Base-by-base conservation (phyloP, 495 filamentous ascomycete genomes). In the Bacidia gigantensis region DNA sequence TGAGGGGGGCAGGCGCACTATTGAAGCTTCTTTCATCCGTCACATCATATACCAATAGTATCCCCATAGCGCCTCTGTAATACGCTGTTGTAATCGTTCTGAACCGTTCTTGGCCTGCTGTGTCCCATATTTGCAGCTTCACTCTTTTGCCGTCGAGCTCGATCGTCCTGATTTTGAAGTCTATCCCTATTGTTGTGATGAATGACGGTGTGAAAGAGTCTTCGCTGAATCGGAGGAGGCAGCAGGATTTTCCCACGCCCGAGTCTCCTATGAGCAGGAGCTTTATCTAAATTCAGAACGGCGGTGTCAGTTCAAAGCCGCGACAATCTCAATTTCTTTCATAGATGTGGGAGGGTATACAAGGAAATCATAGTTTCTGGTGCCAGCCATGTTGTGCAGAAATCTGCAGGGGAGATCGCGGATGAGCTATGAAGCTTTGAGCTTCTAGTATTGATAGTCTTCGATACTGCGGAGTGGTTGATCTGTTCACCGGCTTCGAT, bases 111-210 rank as follows among this genome's bases (percentile, higher is more conserved):
- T 98, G 92, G 14, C 92, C 92, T 53, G 92, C 92, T 17, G 92
- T 98, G 63, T 98, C 92, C 92, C 92, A 98, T 66, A 98, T 98
- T 72, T 98, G 92, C 64, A 98, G 72, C 74, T 98, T 98, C 53
- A 98, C 90, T 47, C 90, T 75, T 80, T 98, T 98, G 56, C 90
- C 89, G 64, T 98, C 92, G 54, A 98, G 71, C 69, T 98, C 92
- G 69, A 98, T 98, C 52, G 92, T 98, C 45, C 92, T 80, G 60
- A 98, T 98, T 76, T 98, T 98, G 74, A 98, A 98, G 69, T 99
- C 92, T 72, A 99, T 99, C 52, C 92, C 92, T 68, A 99, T 97
- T 47, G 92, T 98, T 24, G 92, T 97, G 72, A 98, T 98, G 74
- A 97, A 98, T 56, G 89, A 95, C 29, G 92, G 92, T 26, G 74